A percentile compares a stretch with the other conserved stretches of the same genome.
phyloP scores from a whole-genome alignment of 2,329 filamentous ascomycete species.

The Fusarium solani-melongenae region DNA sequence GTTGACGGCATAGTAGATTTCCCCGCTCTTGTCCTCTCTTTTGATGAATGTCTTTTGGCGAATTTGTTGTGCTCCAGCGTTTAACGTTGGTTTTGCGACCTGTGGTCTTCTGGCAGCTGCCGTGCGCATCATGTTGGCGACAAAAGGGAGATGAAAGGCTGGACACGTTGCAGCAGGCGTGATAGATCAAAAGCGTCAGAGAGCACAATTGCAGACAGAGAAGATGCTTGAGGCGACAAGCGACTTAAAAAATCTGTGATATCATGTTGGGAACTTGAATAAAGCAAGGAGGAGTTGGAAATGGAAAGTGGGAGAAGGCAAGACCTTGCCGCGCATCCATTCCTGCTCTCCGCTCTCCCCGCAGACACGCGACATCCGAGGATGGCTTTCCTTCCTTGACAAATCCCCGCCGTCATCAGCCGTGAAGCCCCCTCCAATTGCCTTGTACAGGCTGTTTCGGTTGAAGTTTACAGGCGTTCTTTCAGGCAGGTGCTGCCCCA shows the following conservation, averaged over 20 bases:
- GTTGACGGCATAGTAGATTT: slow-evolving; percentile 45
- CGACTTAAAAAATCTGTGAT: background rate
- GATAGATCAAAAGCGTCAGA: background rate
- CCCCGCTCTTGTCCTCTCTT: slow-evolving; percentile 31
- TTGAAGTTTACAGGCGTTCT: slow-evolving; percentile 20
- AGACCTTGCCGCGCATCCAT: slow-evolving; percentile 19
- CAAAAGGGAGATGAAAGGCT: background rate
- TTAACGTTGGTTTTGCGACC: background rate
- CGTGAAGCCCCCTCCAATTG: background rate
- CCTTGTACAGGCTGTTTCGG: background rate
- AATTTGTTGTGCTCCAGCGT: background rate
- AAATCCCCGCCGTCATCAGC: background rate
- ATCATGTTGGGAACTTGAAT: background rate
- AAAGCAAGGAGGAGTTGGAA: background rate
- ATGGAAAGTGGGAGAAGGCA: slow-evolving; percentile 1
- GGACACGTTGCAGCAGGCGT: background rate
- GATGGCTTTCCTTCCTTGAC: slow-evolving; percentile 8
- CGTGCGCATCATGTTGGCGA: slow-evolving; percentile 34
- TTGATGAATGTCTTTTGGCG: slow-evolving; percentile 42
- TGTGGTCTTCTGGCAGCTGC: slow-evolving; percentile 1
- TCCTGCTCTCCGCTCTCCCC: slow-evolving; percentile 21
- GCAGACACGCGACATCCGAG: slow-evolving; percentile 24
- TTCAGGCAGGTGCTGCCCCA: slow-evolving; percentile 19
- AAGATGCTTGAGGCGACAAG: background rate
- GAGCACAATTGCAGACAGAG: background rate